Conservation (phyloP, 2,329 filamentous ascomycete species). For the Penicillium sp. region DNA sequence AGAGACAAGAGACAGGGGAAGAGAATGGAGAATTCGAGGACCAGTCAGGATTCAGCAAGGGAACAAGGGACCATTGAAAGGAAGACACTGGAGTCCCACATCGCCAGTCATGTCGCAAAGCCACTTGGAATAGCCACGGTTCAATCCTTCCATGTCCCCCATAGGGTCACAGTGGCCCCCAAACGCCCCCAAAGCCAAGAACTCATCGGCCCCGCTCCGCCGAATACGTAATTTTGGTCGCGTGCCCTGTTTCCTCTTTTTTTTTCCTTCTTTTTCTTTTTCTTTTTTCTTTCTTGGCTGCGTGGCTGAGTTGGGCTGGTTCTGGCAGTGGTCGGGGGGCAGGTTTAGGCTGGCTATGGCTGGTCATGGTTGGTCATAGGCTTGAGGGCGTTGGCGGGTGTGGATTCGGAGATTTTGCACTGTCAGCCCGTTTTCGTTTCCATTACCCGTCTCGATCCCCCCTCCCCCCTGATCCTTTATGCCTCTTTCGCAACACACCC, state of each 20-base stretch:
- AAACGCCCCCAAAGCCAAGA: constrained; percentile 2
- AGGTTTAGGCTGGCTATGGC: not conserved
- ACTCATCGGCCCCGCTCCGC: not conserved
- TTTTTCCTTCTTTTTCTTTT: no score
- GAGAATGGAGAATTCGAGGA: not conserved
- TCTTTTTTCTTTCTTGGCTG: no score
- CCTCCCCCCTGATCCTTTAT: not conserved
- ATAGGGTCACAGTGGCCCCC: not conserved
- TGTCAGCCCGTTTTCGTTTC: not conserved
- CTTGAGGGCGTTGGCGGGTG: not conserved
- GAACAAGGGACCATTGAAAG: not conserved
- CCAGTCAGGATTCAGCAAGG: not conserved
- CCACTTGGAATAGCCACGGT: not conserved
- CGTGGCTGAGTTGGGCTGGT: no score
- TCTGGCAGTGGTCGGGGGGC: no score
- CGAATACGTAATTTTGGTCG: not conserved
- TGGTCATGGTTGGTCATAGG: no score
- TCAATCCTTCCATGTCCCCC: not conserved
- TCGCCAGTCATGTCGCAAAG: not conserved
- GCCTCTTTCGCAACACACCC: not conserved
- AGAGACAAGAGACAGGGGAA: not conserved
- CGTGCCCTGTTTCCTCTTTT: not conserved
- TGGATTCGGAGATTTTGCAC: not conserved
- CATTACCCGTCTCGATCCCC: not conserved
- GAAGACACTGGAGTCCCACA: not conserved